Base-by-base conservation (phyloP, 176 grass and related monocot genomes). In the Juncus effusus region DNA sequence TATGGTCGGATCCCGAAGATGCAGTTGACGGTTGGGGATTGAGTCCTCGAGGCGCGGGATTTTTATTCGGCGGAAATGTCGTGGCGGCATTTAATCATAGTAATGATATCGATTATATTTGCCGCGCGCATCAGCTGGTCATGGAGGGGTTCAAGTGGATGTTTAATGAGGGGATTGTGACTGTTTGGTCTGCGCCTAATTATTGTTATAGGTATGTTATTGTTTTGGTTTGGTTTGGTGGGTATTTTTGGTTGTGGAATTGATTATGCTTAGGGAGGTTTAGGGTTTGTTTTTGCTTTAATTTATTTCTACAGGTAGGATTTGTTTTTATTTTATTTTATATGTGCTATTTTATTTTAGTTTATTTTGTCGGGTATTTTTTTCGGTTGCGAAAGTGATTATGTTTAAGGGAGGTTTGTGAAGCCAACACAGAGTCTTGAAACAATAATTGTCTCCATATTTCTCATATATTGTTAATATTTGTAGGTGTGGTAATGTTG, bases 81-180 rank as follows among this genome's bases (percentile, higher is more conserved):
- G 89, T 99, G 64, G 38, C 78, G 57, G 84, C 85, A 3, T 99
- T 99, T 81, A 99, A 99, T 63, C 94, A 90, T 55, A 69, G 85
- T 68, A 99, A 99, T 69, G 89, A 87, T 64, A 93, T 93, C 28
- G 94, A 99, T 77, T 99, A 99, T 63, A 99, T 99, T 68, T 99
- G 94, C 3, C 94, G 94, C 49, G 94, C 94, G 47, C 94, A 99
- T 82, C 94, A 99, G 44, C 80, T 99, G 44, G 94, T 99, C 42
- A 99, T 99, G 94, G 94, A 99, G 81, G 94, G 94, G 16, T 99
- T 87, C 62, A 99, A 99, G 70, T 99, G 94, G 94, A 93, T 99
- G 94, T 99, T 99, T 76, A 87, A 90, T 68, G 78, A 83, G 80
- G 87, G 93, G 86, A 99, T 99, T 78, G 80, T 99, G 58, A 99